Evolutionary conservation across 2,329 filamentous ascomycete genomes (phyloP).

Genomic region (Bimuria novae-zelandiae): DNA sequence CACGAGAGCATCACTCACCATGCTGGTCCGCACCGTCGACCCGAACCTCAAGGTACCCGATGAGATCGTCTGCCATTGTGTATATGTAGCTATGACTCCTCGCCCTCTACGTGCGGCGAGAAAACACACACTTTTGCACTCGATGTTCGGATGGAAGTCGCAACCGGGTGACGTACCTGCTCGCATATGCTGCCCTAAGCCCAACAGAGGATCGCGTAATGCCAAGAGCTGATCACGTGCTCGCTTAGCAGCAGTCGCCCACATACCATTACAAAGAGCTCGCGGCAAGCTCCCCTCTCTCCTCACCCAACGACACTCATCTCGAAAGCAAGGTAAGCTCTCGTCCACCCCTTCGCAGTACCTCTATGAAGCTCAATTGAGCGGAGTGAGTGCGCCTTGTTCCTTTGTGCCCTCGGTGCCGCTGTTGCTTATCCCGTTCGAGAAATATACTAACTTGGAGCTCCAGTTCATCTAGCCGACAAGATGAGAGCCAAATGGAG

Average conservation of each 20-base stretch:
- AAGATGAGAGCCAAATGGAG: conserved; percentile 97
- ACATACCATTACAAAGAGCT: conserved; percentile 7
- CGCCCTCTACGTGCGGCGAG: no score
- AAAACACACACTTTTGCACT: no score
- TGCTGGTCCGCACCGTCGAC: conserved; percentile 16
- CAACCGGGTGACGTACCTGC: conserved; percentile 4
- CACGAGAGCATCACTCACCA: conserved; percentile 19
- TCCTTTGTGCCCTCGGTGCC: conserved; percentile 5
- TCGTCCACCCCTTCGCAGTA: conserved; percentile 7
- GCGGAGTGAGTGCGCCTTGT: conserved; percentile 11
- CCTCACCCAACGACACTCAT: conserved; percentile 49
- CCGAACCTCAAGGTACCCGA: conserved; percentile 36
- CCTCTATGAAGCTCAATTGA: conserved; percentile 31
- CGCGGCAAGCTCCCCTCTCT: conserved; percentile 27
- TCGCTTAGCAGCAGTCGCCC: not conserved
- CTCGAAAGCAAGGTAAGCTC: conserved; percentile 50
- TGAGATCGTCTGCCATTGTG: conserved; percentile 31
- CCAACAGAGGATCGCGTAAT: not conserved
- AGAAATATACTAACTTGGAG: conserved; percentile 32
- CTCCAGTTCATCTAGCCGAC: conserved; percentile 44
- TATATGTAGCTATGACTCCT: no score
- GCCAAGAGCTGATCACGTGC: no score
- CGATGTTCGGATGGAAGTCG: not conserved
- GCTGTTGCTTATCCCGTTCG: conserved; percentile 15
- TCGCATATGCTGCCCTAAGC: conserved; percentile 10